Base-by-base conservation (phyloP, 345 rosid genomes). In the Balakata baccata region DNA sequence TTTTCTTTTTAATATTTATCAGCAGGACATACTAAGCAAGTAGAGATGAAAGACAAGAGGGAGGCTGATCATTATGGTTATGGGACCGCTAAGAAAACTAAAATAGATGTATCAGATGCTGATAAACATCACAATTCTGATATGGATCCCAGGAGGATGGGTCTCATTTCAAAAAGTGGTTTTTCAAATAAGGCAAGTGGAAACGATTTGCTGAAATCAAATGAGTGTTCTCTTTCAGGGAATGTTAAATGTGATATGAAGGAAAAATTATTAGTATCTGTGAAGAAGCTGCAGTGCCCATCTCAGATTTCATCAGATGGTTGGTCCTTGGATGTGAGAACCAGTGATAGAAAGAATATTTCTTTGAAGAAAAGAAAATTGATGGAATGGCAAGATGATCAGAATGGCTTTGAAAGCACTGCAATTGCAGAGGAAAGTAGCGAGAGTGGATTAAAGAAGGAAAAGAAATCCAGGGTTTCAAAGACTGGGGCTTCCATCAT, bases 31-130 rank as follows among this genome's bases (percentile, higher is more conserved):
- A 75, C 69, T 52, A 74, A 71, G 73, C 82, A 74, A 79, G 50
- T 75, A 74, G 85, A 82, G 70, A 66, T 65, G 74, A 86, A 75
- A 77, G 85, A 59, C 74, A 85, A 84, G 87, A 82, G 86, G 71
- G 79, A 77, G 71, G 57, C 80, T 81, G 83, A 79, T 73, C 75
- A 75, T 45, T 54, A 74, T 77, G 82, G 54, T 56, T 63, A 37
- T 80, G 81, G 79, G 75, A 66, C 73, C 75, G 69, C 74, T 60
- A 86, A 86, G 78, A 87, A 83, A 77, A 66, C 65, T 68, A 85
- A 80, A 78, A 75, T 54, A 64, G 83, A 77, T 75, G 3, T 17
- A 38, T 13, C 16, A 50, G 23, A 57, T 57, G 70, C 59, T 57
- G 75, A 76, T 74, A 72, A 70, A 41, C 71, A 23, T 23, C 70